These are phyloP conservation scores for Pleurotus eryngii DNA, from an alignment of 768 basidiomycete species.

Conservation along the genomic window DNA sequence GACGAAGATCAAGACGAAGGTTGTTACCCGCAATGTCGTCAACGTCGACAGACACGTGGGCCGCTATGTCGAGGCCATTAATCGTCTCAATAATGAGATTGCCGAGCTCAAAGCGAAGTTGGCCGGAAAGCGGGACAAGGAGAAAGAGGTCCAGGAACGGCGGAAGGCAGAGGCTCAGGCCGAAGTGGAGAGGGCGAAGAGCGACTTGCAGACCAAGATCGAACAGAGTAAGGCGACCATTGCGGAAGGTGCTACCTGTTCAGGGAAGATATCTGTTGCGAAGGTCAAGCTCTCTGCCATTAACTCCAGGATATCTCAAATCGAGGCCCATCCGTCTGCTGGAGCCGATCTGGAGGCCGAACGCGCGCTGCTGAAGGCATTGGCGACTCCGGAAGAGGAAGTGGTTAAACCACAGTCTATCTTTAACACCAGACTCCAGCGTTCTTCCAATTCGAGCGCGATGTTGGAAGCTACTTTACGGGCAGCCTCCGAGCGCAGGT, in stretches of 20 bases:
- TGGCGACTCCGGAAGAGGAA: slow-evolving; percentile 71
- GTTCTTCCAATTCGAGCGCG: slow-evolving; percentile 69
- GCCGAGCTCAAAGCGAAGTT: slow-evolving; percentile 84
- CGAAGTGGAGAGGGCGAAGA: slow-evolving; percentile 73
- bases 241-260: slow-evolving; percentile 70
- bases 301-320: slow-evolving; percentile 55
- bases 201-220: slow-evolving; percentile 67
- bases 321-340: slow-evolving; percentile 43
- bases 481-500: slow-evolving; percentile 77
- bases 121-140: slow-evolving; percentile 61
- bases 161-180: slow-evolving; percentile 66
- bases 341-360: slow-evolving; percentile 66
- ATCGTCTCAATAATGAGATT: slow-evolving; percentile 80
- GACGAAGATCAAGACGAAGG: slow-evolving; percentile 97
- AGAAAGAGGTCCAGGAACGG: slow-evolving; percentile 61
- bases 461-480: slow-evolving; percentile 87
- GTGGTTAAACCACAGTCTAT: slow-evolving; percentile 56
- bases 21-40: slow-evolving; percentile 91
- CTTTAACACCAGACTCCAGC: slow-evolving; percentile 55
- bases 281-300: slow-evolving; percentile 66
- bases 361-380: slow-evolving; percentile 59
- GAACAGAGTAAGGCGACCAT: slow-evolving; percentile 72
- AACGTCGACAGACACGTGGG: slow-evolving; percentile 95
- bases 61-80: slow-evolving; percentile 93
- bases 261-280: slow-evolving; percentile 69